Percentiles rank a stretch among this genome's conserved stretches.
phyloP scores from a whole-genome alignment of 2,329 filamentous ascomycete genomes.

The Colletotrichum trifolii region DNA sequence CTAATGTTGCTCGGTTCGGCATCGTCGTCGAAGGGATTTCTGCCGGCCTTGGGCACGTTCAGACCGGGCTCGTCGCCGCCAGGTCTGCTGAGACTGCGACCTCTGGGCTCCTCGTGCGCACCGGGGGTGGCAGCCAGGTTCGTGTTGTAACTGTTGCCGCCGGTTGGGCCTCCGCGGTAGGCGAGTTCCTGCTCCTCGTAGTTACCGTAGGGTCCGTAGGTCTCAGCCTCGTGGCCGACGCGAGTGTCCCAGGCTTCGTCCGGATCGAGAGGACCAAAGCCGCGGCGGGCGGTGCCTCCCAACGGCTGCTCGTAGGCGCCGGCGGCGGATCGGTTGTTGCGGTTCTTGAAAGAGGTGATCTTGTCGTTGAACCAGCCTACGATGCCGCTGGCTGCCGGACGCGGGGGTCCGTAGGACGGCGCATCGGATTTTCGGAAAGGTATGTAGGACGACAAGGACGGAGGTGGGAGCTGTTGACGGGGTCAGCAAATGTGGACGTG shows the following conservation, averaged over 20 bases:
- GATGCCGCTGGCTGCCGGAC: slow-evolving; percentile 70
- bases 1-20: slow-evolving; percentile 70
- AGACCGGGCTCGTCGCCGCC: slow-evolving; percentile 45
- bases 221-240: slow-evolving; percentile 78
- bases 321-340: slow-evolving; percentile 72
- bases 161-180: slow-evolving; percentile 50
- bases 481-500: slow-evolving; percentile 1
- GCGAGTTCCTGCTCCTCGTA: slow-evolving; percentile 84
- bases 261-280: slow-evolving; percentile 78
- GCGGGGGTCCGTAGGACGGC: slow-evolving; percentile 59
- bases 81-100: slow-evolving; percentile 30
- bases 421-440: slow-evolving; percentile 70
- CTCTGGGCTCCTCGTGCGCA: slow-evolving; percentile 42
- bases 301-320: slow-evolving; percentile 76
- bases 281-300: slow-evolving; percentile 58
- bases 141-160: slow-evolving; percentile 60
- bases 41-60: slow-evolving; percentile 47
- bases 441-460: slow-evolving; percentile 74
- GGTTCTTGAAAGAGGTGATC: slow-evolving; percentile 70
- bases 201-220: slow-evolving; percentile 70
- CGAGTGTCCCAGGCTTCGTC: slow-evolving; percentile 89
- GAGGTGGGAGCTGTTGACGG: slow-evolving; percentile 71
- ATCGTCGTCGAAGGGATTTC: slow-evolving; percentile 79
- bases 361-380: slow-evolving; percentile 79
- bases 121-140: slow-evolving; percentile 55